Evolutionary conservation across 495 filamentous ascomycete genomes (phyloP).

Genomic region (Hyaloscypha finlandica): DNA sequence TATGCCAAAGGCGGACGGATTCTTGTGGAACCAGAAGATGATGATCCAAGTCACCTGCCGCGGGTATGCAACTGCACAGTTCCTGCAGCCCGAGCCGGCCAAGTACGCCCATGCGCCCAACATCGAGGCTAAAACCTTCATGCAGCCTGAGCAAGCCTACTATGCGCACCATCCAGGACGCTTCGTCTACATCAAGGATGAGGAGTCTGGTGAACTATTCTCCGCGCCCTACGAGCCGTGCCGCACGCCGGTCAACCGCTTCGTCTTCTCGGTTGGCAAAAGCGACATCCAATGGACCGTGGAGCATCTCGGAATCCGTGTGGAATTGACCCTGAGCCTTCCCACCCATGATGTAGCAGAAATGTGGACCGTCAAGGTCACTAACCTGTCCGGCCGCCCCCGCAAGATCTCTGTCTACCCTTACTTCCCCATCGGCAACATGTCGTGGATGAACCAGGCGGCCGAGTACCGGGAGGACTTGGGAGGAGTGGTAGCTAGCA

Average conservation of each 20-base stretch:
- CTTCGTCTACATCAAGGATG: slow-evolving; percentile 61
- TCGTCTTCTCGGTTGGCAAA: slow-evolving; percentile 57
- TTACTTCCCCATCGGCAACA: slow-evolving; percentile 59
- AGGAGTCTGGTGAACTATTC: slow-evolving; percentile 52
- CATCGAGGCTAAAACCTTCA: slow-evolving; percentile 59
- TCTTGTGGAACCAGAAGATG: slow-evolving; percentile 63
- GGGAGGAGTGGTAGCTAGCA: slow-evolving; percentile 49
- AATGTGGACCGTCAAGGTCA: slow-evolving; percentile 55
- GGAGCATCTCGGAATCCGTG: slow-evolving; percentile 50
- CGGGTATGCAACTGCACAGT: slow-evolving; percentile 57
- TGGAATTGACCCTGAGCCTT: slow-evolving; percentile 53
- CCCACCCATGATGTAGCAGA: slow-evolving; percentile 56
- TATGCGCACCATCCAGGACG: slow-evolving; percentile 60
- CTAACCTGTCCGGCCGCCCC: slow-evolving; percentile 46
- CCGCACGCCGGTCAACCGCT: slow-evolving; percentile 47
- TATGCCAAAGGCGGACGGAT: slow-evolving; percentile 56
- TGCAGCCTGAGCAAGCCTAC: slow-evolving; percentile 61
- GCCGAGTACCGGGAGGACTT: slow-evolving; percentile 51
- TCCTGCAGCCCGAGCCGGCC: slow-evolving; percentile 61
- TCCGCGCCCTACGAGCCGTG: slow-evolving; percentile 59
- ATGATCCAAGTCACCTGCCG: slow-evolving; percentile 61
- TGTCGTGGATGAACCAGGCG: slow-evolving; percentile 63
- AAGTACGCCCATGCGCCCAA: slow-evolving; percentile 59
- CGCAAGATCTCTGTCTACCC: slow-evolving; percentile 54
- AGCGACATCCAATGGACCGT: slow-evolving; percentile 54